These are phyloP conservation scores for Cupressus sempervirens DNA, from an alignment of 75 land plant genomes.

Conservation along the genomic window DNA sequence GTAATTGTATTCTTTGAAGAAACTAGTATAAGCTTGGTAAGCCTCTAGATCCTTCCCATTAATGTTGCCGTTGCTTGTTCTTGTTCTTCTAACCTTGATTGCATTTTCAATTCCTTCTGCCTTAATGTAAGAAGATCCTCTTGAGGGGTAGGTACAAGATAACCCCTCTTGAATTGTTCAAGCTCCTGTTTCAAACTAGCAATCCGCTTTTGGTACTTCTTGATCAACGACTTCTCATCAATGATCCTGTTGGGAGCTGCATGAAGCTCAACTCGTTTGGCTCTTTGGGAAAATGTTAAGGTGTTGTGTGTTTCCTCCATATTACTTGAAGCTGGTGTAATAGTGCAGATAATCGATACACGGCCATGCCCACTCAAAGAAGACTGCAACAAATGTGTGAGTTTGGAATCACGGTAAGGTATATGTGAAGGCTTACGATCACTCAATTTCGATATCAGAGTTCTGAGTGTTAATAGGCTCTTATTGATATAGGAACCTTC, in stretches of 20 bases:
- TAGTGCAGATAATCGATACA: slow-evolving; percentile 87
- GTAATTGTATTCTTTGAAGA: slow-evolving; percentile 75
- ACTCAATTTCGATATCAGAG: slow-evolving; percentile 75
- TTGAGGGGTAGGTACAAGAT: slow-evolving; percentile 38
- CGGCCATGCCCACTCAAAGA: slow-evolving; percentile 89
- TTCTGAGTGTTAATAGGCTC: too few species aligned
- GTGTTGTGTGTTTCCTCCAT: slow-evolving; percentile 96
- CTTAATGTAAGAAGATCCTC: slow-evolving; percentile 69
- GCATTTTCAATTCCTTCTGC: slow-evolving; percentile 89
- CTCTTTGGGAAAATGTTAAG: slow-evolving; percentile 94
- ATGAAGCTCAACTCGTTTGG: slow-evolving; percentile 86
- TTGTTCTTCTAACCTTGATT: slow-evolving; percentile 89
- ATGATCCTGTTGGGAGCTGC: slow-evolving; percentile 86
- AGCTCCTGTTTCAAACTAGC: slow-evolving; percentile 72
- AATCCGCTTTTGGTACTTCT: slow-evolving; percentile 90
- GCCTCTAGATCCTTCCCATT: slow-evolving; percentile 84
- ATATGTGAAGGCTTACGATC: slow-evolving; percentile 76
- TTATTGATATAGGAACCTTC: too few species aligned
- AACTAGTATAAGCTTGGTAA: slow-evolving; percentile 87
- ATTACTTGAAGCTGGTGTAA: slow-evolving; percentile 94
- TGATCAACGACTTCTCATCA: slow-evolving; percentile 94
- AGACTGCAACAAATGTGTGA: slow-evolving; percentile 83
- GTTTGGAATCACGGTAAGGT: slow-evolving; percentile 82
- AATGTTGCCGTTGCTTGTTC: slow-evolving; percentile 92
- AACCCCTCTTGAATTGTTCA: slow-evolving; percentile 75